phyloP scores from a whole-genome alignment of 495 filamentous ascomycete species.

The Recurvomyces mirabilis region DNA sequence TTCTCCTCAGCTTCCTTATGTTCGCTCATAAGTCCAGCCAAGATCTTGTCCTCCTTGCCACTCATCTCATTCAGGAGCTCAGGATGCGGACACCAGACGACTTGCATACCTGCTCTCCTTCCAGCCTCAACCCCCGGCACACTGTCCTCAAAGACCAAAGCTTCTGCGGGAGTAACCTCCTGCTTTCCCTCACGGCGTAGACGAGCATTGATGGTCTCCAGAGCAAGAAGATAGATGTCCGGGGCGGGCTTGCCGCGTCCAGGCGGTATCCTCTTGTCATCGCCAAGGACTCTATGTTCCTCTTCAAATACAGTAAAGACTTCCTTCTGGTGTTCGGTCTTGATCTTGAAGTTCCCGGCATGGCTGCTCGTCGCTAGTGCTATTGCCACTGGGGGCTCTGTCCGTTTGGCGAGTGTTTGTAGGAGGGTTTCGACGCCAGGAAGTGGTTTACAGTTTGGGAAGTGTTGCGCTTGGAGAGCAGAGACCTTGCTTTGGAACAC shows the following conservation, averaged over 20 bases:
- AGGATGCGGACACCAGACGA: conserved; percentile 84
- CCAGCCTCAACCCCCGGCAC: conserved; percentile 90
- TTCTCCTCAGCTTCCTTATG: conserved; percentile 41
- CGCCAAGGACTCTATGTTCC: conserved; percentile 64
- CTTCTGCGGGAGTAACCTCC: conserved; percentile 71
- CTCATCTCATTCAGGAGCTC: conserved; percentile 62
- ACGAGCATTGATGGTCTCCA: conserved; percentile 71
- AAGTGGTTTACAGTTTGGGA: conserved; percentile 61
- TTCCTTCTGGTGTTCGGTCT: conserved; percentile 60
- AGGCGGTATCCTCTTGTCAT: conserved; percentile 66
- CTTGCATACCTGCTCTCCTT: conserved; percentile 85
- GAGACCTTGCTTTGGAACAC: conserved; percentile 49
- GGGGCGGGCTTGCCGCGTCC: conserved; percentile 87
- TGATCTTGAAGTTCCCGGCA: conserved; percentile 59
- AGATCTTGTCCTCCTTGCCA: conserved; percentile 67
- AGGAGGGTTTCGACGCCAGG: conserved; percentile 69
- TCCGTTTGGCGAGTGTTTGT: conserved; percentile 32
- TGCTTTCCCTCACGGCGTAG: conserved; percentile 46
- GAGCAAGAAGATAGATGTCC: conserved; percentile 85
- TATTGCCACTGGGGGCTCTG: conserved; percentile 46
- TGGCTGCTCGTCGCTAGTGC: conserved; percentile 79
- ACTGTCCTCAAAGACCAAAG: conserved; percentile 91
- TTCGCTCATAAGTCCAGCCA: conserved; percentile 70
- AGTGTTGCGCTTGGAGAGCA: conserved; percentile 55
- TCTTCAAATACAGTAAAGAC: conserved; percentile 64